Evolutionary conservation across 306 rosid species (phyloP).

Genomic region (Psophocarpus tetragonolobus): DNA sequence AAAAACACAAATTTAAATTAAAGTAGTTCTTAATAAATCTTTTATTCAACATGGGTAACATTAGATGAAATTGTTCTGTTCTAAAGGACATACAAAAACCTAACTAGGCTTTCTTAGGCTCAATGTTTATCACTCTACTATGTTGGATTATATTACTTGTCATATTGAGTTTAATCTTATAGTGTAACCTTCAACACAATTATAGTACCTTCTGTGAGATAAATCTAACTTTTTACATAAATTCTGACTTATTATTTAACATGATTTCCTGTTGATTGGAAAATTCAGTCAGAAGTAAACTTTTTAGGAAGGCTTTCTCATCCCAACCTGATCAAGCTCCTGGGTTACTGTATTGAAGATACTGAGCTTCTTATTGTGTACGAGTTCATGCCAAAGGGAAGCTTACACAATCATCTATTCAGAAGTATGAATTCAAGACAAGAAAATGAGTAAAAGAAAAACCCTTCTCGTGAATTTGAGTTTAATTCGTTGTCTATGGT

Average conservation of each 20-base stretch:
- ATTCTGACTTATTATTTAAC: neutral
- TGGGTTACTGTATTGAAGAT: slow-evolving; percentile 85
- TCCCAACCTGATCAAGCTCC: slow-evolving; percentile 77
- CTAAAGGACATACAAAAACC: neutral
- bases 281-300: slow-evolving; percentile 77
- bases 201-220: slow-evolving; percentile 9
- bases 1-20: neutral
- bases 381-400: slow-evolving; percentile 83
- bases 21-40: neutral
- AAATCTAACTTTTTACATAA: slow-evolving; percentile 15
- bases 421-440: slow-evolving; percentile 58
- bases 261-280: slow-evolving; percentile 19
- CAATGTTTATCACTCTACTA: neutral
- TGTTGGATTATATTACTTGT: slow-evolving; percentile 12
- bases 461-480: neutral
- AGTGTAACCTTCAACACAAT: neutral
- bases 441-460: neutral
- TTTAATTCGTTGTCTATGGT: slow-evolving; percentile 19
- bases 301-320: slow-evolving; percentile 85
- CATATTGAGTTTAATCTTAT: neutral
- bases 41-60: neutral
- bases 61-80: slow-evolving; percentile 17
- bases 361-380: slow-evolving; percentile 85
- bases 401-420: slow-evolving; percentile 90
- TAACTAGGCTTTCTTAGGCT: neutral